phyloP scores from a whole-genome alignment of 306 rosid genomes.

The Psophocarpus tetragonolobus region DNA sequence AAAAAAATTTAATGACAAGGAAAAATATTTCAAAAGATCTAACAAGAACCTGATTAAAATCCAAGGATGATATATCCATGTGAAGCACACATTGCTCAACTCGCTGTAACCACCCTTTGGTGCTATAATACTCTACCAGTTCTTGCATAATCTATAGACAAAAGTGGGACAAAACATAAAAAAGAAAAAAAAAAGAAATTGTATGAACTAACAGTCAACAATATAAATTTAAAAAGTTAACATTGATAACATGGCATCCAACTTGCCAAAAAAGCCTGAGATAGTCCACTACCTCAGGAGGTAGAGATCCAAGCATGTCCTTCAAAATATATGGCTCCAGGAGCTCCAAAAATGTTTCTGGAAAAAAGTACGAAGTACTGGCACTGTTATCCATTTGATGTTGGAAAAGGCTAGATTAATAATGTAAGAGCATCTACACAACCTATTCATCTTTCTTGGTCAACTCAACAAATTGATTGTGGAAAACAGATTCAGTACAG shows the following conservation, averaged over 20 bases:
- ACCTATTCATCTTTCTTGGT: conserved; percentile 26
- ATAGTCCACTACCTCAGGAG: conserved; percentile 82
- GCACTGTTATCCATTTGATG: conserved; percentile 19
- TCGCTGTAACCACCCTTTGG: conserved; percentile 87
- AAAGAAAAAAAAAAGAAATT: not conserved
- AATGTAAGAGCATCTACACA: conserved; percentile 2
- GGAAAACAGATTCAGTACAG: conserved; percentile 17
- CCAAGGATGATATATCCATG: conserved; percentile 98
- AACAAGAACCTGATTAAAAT: conserved; percentile 88
- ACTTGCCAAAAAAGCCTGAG: conserved; percentile 33
- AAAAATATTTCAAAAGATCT: conserved; percentile 31
- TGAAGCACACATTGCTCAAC: conserved; percentile 99
- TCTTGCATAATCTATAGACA: conserved; percentile 94
- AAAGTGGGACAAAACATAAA: conserved; percentile 9
- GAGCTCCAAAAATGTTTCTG: conserved; percentile 97
- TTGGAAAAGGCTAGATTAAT: conserved; percentile 3
- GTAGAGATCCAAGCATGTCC: conserved; percentile 98
- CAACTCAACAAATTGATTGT: conserved; percentile 11
- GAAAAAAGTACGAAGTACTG: conserved; percentile 10
- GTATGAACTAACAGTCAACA: not conserved
- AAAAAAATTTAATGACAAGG: conserved; percentile 29
- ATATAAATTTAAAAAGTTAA: conserved; percentile 21
- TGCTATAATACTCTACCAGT: conserved; percentile 90
- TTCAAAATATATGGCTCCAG: conserved; percentile 93
- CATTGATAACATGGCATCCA: conserved; percentile 8